Evolutionary conservation across 2,329 filamentous ascomycete genomes (phyloP), one percentile per base, ranked within the genome.

Genomic region (Botrytis aclada): DNA sequence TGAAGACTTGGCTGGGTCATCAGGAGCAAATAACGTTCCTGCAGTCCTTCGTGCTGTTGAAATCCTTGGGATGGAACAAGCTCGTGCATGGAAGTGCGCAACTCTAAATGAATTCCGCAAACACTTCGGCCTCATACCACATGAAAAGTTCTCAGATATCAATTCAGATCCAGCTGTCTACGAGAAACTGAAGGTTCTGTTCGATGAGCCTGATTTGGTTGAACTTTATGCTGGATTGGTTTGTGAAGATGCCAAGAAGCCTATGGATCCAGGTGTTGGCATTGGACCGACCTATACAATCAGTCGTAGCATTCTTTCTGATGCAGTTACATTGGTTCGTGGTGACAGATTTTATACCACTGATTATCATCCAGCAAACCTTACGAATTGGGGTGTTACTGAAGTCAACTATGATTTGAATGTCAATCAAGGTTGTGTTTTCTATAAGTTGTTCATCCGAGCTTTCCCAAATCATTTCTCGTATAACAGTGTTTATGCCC

Each of bases 361-460:
- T 3, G 76, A 77, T 29, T 77, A 76, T 43, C 74, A 90, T 77
- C 88, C 93, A 0, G 87, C 88, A 5, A 88, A 90, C 76, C 83
- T 96, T 29, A 96, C 93, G 1, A 93, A 93, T 82, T 97, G 92
- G 92, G 93, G 93, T 14, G 94, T 88, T 83, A 88, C 89, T 70
- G 91, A 93, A 79, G 91, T 87, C 4, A 85, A 92, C 22, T 92
- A 90, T 70, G 92, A 96, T 76, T 82, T 74, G 14, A 60, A 67
- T 6, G 74, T 76, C 10, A 74, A 75, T 90, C 47, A 88, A 87
- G 93, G 93, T 69, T 94, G 92, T 76, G 88, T 94, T 32, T 93
- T 95, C 82, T 94, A 94, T 84, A 95, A 95, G 84, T 86, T 97
- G 39, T 91, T 94, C 80, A 84, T 92, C 47, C 88, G 91, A 12